A percentile compares a stretch with the other conserved stretches of the same genome.
Conservation (phyloP, 768 basidiomycete genomes). For the Chlorophyllum brunneum region DNA sequence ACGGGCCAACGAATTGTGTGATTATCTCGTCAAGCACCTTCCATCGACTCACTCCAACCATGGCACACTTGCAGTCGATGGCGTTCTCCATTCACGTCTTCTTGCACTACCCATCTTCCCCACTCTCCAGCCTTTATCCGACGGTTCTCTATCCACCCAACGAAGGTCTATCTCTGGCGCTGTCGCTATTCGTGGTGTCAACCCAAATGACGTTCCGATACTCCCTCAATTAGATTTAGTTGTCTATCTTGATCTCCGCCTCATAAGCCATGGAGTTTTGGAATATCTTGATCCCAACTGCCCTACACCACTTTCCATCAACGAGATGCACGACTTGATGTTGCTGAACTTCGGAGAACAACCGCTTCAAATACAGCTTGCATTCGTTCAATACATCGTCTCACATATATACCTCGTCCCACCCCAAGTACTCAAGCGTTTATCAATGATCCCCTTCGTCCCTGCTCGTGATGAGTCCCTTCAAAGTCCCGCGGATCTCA, state of each 20-base stretch:
- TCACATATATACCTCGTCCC: constrained; percentile 21
- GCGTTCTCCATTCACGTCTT: constrained; percentile 9
- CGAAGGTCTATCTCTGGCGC: neutral
- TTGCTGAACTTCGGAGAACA: constrained; percentile 4
- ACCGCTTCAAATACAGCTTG: constrained; percentile 2
- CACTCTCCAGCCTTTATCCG: constrained; percentile 16
- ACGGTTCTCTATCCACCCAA: neutral
- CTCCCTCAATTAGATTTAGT: neutral
- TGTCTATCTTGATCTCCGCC: constrained; percentile 3
- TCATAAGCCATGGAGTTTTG: constrained; percentile 6
- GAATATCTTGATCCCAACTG: constrained; percentile 18
- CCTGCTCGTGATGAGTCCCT: constrained; percentile 16
- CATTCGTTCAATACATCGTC: constrained; percentile 16
- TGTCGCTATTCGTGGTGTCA: neutral
- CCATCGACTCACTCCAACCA: neutral
- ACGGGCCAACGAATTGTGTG: neutral
- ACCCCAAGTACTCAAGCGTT: constrained; percentile 18
- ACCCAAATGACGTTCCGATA: neutral
- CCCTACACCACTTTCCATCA: constrained; percentile 12
- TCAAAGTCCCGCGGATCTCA: constrained; percentile 20
- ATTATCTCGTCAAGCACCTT: constrained; percentile 5
- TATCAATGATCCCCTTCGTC: constrained; percentile 27
- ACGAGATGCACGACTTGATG: constrained; percentile 3
- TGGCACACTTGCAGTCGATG: constrained; percentile 11
- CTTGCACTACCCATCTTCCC: constrained; percentile 27